phyloP scores from a whole-genome alignment of 2,329 filamentous ascomycete species.

The Aspergillus aculeatinus region DNA sequence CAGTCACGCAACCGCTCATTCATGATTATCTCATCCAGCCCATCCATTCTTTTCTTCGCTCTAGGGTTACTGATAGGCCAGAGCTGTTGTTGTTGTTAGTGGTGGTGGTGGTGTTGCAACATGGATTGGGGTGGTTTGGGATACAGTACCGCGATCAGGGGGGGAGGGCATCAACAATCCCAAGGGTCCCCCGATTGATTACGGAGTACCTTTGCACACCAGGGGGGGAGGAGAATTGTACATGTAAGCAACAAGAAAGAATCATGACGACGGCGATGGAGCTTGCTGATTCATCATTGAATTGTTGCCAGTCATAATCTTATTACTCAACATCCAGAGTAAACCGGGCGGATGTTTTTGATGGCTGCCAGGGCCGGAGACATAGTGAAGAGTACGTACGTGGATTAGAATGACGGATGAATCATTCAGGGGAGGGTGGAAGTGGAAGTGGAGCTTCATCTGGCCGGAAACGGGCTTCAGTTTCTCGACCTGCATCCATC shows the following conservation, averaged over 20 bases:
- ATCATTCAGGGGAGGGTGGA: conserved; percentile 20
- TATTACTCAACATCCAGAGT: too few species aligned
- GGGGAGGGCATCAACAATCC: background rate
- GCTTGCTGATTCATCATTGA: conserved; percentile 1
- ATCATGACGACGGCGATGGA: background rate
- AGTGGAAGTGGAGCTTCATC: conserved; percentile 13
- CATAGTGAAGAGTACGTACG: background rate
- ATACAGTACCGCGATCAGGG: too few species aligned
- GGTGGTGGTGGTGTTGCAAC: too few species aligned
- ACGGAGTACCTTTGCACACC: background rate
- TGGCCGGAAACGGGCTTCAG: conserved; percentile 17
- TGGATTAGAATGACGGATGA: conserved; percentile 4
- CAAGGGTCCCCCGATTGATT: background rate
- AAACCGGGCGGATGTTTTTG: conserved; percentile 7
- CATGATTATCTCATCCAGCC: background rate
- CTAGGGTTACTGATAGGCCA: background rate
- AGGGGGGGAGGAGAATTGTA: background rate
- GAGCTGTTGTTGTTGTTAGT: too few species aligned
- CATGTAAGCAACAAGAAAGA: background rate
- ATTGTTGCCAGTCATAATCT: too few species aligned
- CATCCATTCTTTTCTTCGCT: conserved; percentile 1
- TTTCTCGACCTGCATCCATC: conserved; percentile 16
- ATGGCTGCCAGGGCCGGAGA: conserved; percentile 3
- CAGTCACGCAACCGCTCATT: background rate
- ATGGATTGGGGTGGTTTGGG: too few species aligned